Evolutionary conservation across 768 basidiomycete genomes (phyloP).

Genomic region (Lentinula guzmanii): DNA sequence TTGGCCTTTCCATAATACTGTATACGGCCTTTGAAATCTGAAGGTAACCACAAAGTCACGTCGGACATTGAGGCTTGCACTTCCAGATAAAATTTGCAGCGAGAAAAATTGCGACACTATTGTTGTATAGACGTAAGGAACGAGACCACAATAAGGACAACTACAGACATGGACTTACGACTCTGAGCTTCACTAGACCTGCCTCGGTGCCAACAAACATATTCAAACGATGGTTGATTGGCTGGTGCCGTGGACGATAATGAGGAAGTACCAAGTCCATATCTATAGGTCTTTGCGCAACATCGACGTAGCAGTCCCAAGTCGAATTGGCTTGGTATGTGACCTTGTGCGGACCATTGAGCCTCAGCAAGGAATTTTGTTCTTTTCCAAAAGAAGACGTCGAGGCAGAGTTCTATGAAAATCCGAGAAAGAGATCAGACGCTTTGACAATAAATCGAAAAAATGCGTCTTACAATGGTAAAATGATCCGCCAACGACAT

Average conservation of each 20-base stretch:
- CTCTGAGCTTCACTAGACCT: slow-evolving; percentile 60
- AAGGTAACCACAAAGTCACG: slow-evolving; percentile 73
- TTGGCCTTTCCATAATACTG: slow-evolving; percentile 43
- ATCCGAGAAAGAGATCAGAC: neutral
- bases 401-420: slow-evolving; percentile 3
- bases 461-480: neutral
- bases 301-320: slow-evolving; percentile 64
- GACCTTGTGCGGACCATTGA: slow-evolving; percentile 53
- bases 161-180: slow-evolving; percentile 43
- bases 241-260: slow-evolving; percentile 71
- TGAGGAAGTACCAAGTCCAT: slow-evolving; percentile 69
- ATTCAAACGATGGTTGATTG: slow-evolving; percentile 63
- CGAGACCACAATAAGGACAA: slow-evolving; percentile 10
- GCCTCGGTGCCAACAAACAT: slow-evolving; percentile 55
- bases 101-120: slow-evolving; percentile 54
- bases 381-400: slow-evolving; percentile 7
- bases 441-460: neutral
- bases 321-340: slow-evolving; percentile 54
- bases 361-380: slow-evolving; percentile 12
- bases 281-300: slow-evolving; percentile 47
- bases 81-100: slow-evolving; percentile 57
- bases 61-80: slow-evolving; percentile 61
- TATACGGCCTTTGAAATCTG: slow-evolving; percentile 71
- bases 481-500: slow-evolving; percentile 4
- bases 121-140: slow-evolving; percentile 10